These are phyloP conservation scores for Hydnomerulius pinastri DNA, from an alignment of 768 basidiomycete genomes.

Conservation along the genomic window DNA sequence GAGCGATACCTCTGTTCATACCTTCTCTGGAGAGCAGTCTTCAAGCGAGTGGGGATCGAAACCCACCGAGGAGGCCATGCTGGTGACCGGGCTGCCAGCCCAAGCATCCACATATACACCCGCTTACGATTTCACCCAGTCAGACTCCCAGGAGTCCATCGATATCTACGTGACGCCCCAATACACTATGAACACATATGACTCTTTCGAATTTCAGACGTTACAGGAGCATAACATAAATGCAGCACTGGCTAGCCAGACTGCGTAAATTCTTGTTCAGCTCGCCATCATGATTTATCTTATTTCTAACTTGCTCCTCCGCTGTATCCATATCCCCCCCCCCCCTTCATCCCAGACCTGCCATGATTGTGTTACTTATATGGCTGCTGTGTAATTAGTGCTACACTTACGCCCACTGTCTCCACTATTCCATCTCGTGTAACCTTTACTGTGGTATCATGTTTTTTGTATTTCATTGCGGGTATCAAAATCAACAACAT, in stretches of 20 bases:
- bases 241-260: slow-evolving; percentile 20
- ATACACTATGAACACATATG: slow-evolving; percentile 23
- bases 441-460: slow-evolving; percentile 16
- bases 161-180: slow-evolving; percentile 18
- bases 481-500: slow-evolving; percentile 18
- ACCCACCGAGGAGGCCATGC: slow-evolving; percentile 11
- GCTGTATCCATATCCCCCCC: slow-evolving; percentile 29
- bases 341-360: neutral
- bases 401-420: slow-evolving; percentile 7
- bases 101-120: slow-evolving; percentile 17
- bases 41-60: slow-evolving; percentile 16
- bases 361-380: slow-evolving; percentile 7
- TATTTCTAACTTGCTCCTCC: slow-evolving; percentile 26
- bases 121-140: slow-evolving; percentile 20
- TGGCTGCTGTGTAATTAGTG: slow-evolving; percentile 9
- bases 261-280: slow-evolving; percentile 13
- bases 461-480: slow-evolving; percentile 10
- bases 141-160: slow-evolving; percentile 18
- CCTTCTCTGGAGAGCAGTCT: slow-evolving; percentile 14
- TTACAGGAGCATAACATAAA: slow-evolving; percentile 29
- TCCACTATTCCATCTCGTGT: slow-evolving; percentile 18
- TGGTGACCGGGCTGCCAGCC: slow-evolving; percentile 8
- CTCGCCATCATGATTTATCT: slow-evolving; percentile 8
- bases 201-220: slow-evolving; percentile 36
- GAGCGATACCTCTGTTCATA: slow-evolving; percentile 8